Percentiles rank a stretch among this genome's conserved stretches.
These are phyloP conservation scores for Athelia sp. DNA, from an alignment of 1,284 basidiomycete species.

Conservation along the genomic window DNA sequence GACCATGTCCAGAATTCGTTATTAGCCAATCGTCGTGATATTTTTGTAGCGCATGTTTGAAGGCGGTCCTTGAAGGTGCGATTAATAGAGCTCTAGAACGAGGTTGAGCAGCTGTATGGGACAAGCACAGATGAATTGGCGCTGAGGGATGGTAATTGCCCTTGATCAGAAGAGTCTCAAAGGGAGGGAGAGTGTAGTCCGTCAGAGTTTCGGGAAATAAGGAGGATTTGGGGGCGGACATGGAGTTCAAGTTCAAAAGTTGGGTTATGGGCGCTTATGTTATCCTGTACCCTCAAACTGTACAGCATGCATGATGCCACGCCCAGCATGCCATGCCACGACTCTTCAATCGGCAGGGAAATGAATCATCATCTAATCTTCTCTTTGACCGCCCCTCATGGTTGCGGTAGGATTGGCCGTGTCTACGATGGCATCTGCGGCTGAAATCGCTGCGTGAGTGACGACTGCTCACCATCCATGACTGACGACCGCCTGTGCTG, in stretches of 20 bases:
- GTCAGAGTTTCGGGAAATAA: constrained; percentile 30
- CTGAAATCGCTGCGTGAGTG: too few relatives aligned
- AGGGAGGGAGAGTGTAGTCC: constrained; percentile 35
- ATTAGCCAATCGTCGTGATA: constrained; percentile 55
- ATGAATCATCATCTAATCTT: too few relatives aligned
- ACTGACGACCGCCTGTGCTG: too few relatives aligned
- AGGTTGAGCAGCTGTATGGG: constrained; percentile 30
- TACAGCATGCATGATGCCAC: too few relatives aligned
- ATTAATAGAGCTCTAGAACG: constrained; percentile 41
- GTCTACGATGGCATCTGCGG: too few relatives aligned
- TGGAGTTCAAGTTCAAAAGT: too few relatives aligned
- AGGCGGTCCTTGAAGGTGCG: constrained; percentile 39
- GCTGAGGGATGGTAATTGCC: constrained; percentile 52
- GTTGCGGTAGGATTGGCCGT: too few relatives aligned
- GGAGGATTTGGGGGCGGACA: too few relatives aligned
- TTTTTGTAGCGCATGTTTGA: constrained; percentile 37
- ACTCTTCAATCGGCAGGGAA: neutral
- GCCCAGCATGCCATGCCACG: neutral
- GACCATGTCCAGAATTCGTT: constrained; percentile 39
- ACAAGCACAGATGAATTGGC: constrained; percentile 52
- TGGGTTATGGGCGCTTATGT: neutral
- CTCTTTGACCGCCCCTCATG: too few relatives aligned
- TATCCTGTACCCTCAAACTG: too few relatives aligned
- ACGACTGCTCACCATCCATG: too few relatives aligned
- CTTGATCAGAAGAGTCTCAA: constrained; percentile 44